Evolutionary conservation across 2,329 filamentous ascomycete genomes (phyloP).

Genomic region (Mycosphaerella arachidis): DNA sequence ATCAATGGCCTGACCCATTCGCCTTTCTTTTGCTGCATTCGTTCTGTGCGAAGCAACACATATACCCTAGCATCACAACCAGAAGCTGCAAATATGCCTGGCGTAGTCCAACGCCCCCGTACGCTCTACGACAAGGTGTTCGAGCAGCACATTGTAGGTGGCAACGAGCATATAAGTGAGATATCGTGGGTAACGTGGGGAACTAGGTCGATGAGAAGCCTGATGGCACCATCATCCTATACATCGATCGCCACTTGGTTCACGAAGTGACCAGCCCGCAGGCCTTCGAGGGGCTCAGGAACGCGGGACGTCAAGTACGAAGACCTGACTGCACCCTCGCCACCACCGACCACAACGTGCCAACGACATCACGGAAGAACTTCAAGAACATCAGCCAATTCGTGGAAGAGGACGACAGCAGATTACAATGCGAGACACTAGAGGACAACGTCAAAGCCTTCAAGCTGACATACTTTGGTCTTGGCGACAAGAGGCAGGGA

Average conservation of each 20-base stretch:
- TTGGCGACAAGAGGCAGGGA: constrained; percentile 92
- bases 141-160: constrained; percentile 69
- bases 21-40: too few relatives aligned
- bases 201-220: constrained; percentile 72
- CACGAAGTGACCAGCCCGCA: constrained; percentile 98
- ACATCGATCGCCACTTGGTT: constrained; percentile 94
- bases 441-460: constrained; percentile 98
- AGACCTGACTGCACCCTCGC: constrained; percentile 94
- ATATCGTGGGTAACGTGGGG: constrained; percentile 4
- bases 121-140: constrained; percentile 88
- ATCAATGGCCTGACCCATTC: too few relatives aligned
- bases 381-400: constrained; percentile 93
- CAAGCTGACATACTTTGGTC: constrained; percentile 92
- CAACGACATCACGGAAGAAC: constrained; percentile 82
- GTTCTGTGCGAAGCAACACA: too few relatives aligned
- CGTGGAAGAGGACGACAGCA: constrained; percentile 89
- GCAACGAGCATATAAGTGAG: neutral
- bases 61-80: neutral
- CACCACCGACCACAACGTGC: constrained; percentile 96
- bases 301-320: constrained; percentile 80
- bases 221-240: constrained; percentile 86
- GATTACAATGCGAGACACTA: constrained; percentile 88
- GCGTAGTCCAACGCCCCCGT: constrained; percentile 29
- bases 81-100: constrained; percentile 25
- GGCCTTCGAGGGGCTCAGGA: constrained; percentile 93